Evolutionary conservation across 1,139 yeast genomes (phyloP).

Genomic region (Candida tetrigidarum): DNA sequence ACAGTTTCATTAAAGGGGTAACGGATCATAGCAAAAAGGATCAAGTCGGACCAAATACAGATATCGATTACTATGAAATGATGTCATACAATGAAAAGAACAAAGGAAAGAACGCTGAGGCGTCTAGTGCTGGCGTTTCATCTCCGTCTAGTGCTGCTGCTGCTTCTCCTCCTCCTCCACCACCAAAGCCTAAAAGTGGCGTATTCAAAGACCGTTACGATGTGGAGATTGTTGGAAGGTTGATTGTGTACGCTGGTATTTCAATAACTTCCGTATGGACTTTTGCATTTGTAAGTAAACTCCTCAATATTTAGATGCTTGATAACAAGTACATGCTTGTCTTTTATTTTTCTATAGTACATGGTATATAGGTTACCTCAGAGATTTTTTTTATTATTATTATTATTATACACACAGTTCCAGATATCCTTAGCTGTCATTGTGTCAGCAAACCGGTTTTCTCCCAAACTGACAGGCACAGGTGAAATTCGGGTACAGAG

Average conservation of each 20-base stretch:
- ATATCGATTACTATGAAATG: slow-evolving; percentile 49
- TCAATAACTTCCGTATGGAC: slow-evolving; percentile 53
- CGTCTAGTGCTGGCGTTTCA: neutral
- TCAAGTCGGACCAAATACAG: slow-evolving; percentile 43
- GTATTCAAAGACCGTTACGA: slow-evolving; percentile 64
- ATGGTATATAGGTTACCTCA: no score
- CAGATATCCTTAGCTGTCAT: no score
- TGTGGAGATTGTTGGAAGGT: slow-evolving; percentile 72
- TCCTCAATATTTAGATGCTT: slow-evolving; percentile 17
- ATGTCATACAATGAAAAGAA: slow-evolving; percentile 31
- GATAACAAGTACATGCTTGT: neutral
- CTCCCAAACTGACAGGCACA: no score
- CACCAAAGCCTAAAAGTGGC: slow-evolving; percentile 29
- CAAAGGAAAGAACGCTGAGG: slow-evolving; percentile 11
- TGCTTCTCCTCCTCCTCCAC: slow-evolving; percentile 6
- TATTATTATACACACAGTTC: no score
- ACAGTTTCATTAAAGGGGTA: slow-evolving; percentile 35
- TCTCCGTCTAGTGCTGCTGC: neutral
- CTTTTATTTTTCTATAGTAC: neutral
- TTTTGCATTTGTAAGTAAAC: slow-evolving; percentile 31
- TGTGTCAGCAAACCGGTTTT: neutral
- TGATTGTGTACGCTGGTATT: slow-evolving; percentile 77
- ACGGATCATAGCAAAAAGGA: slow-evolving; percentile 30
- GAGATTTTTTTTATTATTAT: no score
- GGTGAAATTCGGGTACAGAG: slow-evolving; percentile 2